A percentile compares a stretch with the other conserved stretches of the same genome.
Conservation (phyloP, 2,329 filamentous ascomycete species). For the Fusarium decemcellulare region DNA sequence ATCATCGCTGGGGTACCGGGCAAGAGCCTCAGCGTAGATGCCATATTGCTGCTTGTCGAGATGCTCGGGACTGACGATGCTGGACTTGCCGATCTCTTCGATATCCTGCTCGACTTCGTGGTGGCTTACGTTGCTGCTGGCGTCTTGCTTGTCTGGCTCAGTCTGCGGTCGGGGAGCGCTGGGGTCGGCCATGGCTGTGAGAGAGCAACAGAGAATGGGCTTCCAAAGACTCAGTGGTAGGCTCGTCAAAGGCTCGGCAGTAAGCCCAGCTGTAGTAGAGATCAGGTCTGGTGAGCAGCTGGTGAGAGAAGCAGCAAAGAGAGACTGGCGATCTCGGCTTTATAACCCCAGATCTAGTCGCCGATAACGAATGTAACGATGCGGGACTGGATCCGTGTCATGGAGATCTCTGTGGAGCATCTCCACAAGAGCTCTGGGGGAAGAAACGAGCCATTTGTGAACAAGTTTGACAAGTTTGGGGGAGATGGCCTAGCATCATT, state of each 20-base stretch:
- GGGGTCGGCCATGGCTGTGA: constrained; percentile 3
- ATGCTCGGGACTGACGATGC: constrained; percentile 2
- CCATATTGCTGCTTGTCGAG: constrained; percentile 35
- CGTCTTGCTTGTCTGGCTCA: not conserved
- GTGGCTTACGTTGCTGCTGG: not conserved
- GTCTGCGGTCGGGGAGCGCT: constrained; percentile 13
- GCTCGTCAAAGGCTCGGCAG: no score
- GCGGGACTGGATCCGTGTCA: not conserved
- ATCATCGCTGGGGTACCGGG: constrained; percentile 54
- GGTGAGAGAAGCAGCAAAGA: not conserved
- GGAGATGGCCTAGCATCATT: not conserved
- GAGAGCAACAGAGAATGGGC: not conserved
- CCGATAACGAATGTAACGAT: not conserved
- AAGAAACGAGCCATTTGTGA: not conserved
- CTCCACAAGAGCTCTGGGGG: not conserved
- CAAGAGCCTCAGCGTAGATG: constrained; percentile 54
- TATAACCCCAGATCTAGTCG: not conserved
- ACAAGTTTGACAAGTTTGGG: not conserved
- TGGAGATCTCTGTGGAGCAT: not conserved
- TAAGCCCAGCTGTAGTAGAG: no score
- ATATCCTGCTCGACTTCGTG: constrained; percentile 5
- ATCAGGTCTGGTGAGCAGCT: not conserved
- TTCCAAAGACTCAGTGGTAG: no score
- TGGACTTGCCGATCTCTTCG: constrained; percentile 12
- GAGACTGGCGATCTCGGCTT: not conserved